A percentile compares a stretch with the other conserved stretches of the same genome.
phyloP scores from a whole-genome alignment of 148 eudicot genomes.

The Nyssa sinensis region DNA sequence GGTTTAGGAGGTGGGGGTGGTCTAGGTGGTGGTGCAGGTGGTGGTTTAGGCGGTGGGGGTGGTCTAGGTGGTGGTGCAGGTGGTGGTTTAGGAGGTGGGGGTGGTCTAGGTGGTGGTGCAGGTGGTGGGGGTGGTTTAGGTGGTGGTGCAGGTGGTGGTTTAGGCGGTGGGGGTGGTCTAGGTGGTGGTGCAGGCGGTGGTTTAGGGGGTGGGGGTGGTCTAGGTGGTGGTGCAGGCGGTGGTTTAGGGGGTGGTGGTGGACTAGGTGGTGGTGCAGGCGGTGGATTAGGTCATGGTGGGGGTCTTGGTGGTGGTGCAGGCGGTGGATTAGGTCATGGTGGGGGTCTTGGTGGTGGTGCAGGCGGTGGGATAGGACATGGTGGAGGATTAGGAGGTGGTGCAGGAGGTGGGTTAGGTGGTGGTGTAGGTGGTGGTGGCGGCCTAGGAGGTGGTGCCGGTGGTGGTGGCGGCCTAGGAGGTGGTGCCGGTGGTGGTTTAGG shows the following conservation, averaged over 20 bases:
- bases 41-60: neutral
- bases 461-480: constrained; percentile 13
- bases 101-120: constrained; percentile 4
- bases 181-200: constrained; percentile 9
- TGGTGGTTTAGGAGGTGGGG: constrained; percentile 2
- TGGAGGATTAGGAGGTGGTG: constrained; percentile 8
- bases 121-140: constrained; percentile 12
- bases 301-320: constrained; percentile 3
- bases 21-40: constrained; percentile 7
- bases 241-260: constrained; percentile 8
- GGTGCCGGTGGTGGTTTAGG: constrained; percentile 6
- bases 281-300: neutral
- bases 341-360: neutral
- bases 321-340: constrained; percentile 1
- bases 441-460: constrained; percentile 12
- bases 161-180: constrained; percentile 12
- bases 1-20: constrained; percentile 10
- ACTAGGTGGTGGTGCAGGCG: neutral
- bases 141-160: constrained; percentile 15
- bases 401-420: neutral
- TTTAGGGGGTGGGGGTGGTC: neutral
- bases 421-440: constrained; percentile 14
- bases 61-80: neutral
- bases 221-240: neutral
- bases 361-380: too few species aligned